A percentile compares a stretch with the other conserved stretches of the same genome.
These are phyloP conservation scores for Pyrenula massariospora DNA, from an alignment of 495 filamentous ascomycete genomes.

Conservation along the genomic window DNA sequence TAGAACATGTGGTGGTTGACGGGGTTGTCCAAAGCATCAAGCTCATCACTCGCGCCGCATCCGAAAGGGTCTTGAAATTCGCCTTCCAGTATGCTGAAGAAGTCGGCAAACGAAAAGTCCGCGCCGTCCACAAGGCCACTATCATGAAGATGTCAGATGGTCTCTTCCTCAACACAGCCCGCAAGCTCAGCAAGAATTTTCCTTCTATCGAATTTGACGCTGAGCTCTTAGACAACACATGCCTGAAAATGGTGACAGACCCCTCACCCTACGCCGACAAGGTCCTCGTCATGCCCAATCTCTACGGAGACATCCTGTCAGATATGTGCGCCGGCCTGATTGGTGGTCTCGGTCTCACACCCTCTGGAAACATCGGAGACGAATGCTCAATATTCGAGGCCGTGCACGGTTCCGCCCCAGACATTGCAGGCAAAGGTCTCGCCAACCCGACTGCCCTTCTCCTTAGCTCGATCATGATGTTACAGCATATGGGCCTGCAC, in stretches of 20 bases:
- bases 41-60: conserved; percentile 88
- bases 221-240: conserved; percentile 96
- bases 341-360: conserved; percentile 91
- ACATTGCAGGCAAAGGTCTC: conserved; percentile 91
- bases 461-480: conserved; percentile 93
- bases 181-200: conserved; percentile 83
- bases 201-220: conserved; percentile 89
- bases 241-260: conserved; percentile 94
- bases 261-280: conserved; percentile 95
- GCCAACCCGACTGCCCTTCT: conserved; percentile 93
- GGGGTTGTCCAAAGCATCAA: conserved; percentile 99
- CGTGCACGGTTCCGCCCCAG: conserved; percentile 93
- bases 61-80: conserved; percentile 86
- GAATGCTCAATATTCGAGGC: conserved; percentile 99
- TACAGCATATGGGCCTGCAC: conserved; percentile 91
- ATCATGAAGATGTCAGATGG: conserved; percentile 99
- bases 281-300: conserved; percentile 98
- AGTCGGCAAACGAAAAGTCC: conserved; percentile 87
- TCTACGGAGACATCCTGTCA: conserved; percentile 98
- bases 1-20: conserved; percentile 96
- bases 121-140: conserved; percentile 96
- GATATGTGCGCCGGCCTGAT: conserved; percentile 99
- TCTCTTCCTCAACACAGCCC: conserved; percentile 82
- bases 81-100: conserved; percentile 95
- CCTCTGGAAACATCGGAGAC: conserved; percentile 96